Base-by-base conservation (phyloP, 2,329 filamentous ascomycete genomes). In the Aureobasidium sp. region DNA sequence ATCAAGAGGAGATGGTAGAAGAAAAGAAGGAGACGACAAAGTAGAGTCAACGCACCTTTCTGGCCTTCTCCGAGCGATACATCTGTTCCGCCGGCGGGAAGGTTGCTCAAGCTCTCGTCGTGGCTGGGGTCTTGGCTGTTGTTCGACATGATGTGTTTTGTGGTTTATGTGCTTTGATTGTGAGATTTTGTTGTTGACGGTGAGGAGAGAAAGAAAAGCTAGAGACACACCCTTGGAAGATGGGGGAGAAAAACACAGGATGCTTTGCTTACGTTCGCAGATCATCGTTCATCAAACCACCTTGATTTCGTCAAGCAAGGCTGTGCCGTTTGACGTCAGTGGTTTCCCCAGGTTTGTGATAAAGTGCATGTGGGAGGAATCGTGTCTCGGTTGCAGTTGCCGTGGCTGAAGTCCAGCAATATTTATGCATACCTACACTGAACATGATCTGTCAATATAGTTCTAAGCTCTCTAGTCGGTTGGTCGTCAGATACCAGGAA, bases 41-140 rank as follows among this genome's bases (percentile, higher is more conserved):
- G 25, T 14, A 31, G n/a, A 22, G 12, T 4, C 4, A 6, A 14
- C 49, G 12, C 11, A 60, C 57, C 57, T 52, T 61, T 61, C 14
- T 52, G 45, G n/a, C 27, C 57, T 34, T 49, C 29, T 44, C 57
- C 57, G 1, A 61, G 12, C 17, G 20, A 12, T 8, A 61, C 57
- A n/a, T 61, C 57, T 17, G 45, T 61, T 7, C n/a, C 9, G 14
- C 57, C 57, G 9, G 45, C 45, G 14, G 57, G 57, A 27, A 61
- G 25, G 27, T 61, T 61, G 25, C 44, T 49, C 2, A 59, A 15
- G 22, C 56, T 59, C 36, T 59, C 56, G n/a, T 61, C 57, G 25
- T 51, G 47, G n/a, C 2, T 52, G 47, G 45, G 25, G n/a, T 61
- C 47, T 34, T 60, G 39, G 27, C 52, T 52, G 22, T 61, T 60